Evolutionary conservation across 495 filamentous ascomycete genomes (phyloP).

Genomic region (Trichoderma asperelloides): DNA sequence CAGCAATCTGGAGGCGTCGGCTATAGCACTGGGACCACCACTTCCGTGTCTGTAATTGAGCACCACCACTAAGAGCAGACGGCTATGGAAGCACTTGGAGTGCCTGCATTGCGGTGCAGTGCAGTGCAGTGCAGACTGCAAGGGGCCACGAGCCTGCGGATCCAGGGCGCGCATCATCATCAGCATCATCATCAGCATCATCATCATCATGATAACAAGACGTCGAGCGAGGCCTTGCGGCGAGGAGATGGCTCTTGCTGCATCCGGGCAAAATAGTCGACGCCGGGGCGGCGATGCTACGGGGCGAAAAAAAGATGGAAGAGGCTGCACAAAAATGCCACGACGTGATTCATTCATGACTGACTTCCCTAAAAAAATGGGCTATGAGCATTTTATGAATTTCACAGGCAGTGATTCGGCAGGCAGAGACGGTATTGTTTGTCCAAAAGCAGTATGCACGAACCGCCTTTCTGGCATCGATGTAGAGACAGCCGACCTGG

Average conservation of each 20-base stretch:
- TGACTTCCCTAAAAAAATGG: no score
- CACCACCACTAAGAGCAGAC: no score
- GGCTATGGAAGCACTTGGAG: no score
- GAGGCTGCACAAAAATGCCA: neutral
- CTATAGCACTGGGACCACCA: neutral
- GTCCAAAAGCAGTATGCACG: no score
- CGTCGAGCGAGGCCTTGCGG: neutral
- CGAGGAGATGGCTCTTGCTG: neutral
- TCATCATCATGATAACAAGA: neutral
- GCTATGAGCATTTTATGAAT: no score
- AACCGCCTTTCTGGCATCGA: no score
- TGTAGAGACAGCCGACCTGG: neutral
- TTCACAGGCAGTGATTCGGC: no score
- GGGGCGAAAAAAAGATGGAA: neutral
- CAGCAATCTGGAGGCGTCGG: neutral
- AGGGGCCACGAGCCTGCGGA: neutral
- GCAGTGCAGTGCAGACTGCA: neutral
- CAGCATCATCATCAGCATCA: neutral
- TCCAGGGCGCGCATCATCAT: neutral
- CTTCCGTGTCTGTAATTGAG: no score
- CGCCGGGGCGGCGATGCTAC: neutral
- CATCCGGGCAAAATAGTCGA: slow-evolving; percentile 2
- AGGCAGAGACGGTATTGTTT: no score
- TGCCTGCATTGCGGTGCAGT: no score
- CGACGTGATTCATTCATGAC: no score